Percentiles rank a stretch among this genome's conserved stretches.
Evolutionary conservation across 2,329 filamentous ascomycete genomes (phyloP).

Genomic region (Tolypocladium guangdongense): DNA sequence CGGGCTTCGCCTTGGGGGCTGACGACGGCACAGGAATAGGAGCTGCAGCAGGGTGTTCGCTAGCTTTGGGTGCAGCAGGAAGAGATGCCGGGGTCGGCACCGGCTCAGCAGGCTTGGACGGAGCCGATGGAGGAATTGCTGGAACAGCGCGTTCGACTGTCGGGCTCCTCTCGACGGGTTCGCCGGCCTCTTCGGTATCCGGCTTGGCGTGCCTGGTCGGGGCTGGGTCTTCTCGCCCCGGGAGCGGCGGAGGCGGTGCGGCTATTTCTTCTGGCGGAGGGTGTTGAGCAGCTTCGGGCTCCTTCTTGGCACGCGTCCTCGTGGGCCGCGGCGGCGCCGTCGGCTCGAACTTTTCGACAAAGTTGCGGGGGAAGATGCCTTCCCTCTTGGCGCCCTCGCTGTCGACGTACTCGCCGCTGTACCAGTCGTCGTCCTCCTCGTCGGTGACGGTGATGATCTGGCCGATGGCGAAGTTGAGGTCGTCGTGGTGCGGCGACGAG

Average conservation of each 20-base stretch:
- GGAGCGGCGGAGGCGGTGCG: constrained; percentile 22
- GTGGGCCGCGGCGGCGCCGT: constrained; percentile 77
- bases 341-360: constrained; percentile 93
- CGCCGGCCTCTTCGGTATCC: constrained; percentile 23
- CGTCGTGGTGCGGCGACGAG: constrained; percentile 83
- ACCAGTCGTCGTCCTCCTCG: constrained; percentile 90
- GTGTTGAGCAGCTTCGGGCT: constrained; percentile 22
- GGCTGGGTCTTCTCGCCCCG: constrained; percentile 16
- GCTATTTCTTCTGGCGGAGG: constrained; percentile 24
- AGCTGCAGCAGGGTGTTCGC: constrained; percentile 23
- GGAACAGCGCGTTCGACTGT: constrained; percentile 23
- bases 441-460: constrained; percentile 92
- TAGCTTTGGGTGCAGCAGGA: constrained; percentile 24
- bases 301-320: constrained; percentile 60
- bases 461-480: constrained; percentile 74
- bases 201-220: constrained; percentile 18
- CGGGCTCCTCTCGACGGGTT: constrained; percentile 19
- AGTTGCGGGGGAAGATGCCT: constrained; percentile 91
- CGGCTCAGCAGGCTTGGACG: constrained; percentile 20
- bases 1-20: constrained; percentile 27
- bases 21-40: constrained; percentile 15
- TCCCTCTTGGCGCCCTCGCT: constrained; percentile 62
- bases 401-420: constrained; percentile 77
- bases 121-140: constrained; percentile 13
- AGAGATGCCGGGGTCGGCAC: constrained; percentile 8